A percentile compares a stretch with the other conserved stretches of the same genome.
phyloP scores from a whole-genome alignment of 2,329 filamentous ascomycete species.

The Botryotinia calthae region DNA sequence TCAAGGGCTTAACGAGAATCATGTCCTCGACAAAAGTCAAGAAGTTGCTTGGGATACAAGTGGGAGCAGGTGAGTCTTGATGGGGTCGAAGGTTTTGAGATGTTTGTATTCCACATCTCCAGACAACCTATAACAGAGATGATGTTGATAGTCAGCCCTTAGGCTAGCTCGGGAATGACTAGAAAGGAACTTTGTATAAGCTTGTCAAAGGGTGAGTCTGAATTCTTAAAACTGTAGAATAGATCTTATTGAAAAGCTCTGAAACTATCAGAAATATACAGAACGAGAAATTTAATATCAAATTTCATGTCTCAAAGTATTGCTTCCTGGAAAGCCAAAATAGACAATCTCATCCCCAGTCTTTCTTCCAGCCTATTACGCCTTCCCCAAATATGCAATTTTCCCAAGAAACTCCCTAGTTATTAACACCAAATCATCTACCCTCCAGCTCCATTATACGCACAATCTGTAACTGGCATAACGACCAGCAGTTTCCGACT shows the following conservation, averaged over 20 bases:
- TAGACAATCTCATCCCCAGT: conserved; percentile 1
- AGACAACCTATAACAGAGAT: neutral
- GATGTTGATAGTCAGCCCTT: neutral
- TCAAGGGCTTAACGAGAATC: neutral
- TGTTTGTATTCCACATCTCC: neutral
- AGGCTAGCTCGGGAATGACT: neutral
- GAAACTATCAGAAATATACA: conserved; percentile 9
- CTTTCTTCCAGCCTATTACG: conserved; percentile 13
- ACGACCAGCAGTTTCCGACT: conserved; percentile 89
- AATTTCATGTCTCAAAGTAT: neutral
- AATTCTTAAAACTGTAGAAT: neutral
- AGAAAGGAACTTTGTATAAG: neutral
- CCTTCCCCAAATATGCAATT: conserved; percentile 24
- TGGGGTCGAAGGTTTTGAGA: neutral
- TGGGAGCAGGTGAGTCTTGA: neutral
- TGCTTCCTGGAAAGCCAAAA: neutral
- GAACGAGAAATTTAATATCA: neutral
- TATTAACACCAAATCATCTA: conserved; percentile 23
- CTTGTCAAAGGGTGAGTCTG: neutral
- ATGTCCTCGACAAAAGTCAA: neutral
- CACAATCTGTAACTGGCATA: conserved; percentile 90
- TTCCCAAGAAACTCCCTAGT: conserved; percentile 24
- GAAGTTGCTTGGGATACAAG: neutral
- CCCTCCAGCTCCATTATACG: conserved; percentile 45
- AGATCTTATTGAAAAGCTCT: conserved; percentile 12